Conservation (phyloP, 1,139 yeast genomes). For the Williopsis jadinii region DNA sequence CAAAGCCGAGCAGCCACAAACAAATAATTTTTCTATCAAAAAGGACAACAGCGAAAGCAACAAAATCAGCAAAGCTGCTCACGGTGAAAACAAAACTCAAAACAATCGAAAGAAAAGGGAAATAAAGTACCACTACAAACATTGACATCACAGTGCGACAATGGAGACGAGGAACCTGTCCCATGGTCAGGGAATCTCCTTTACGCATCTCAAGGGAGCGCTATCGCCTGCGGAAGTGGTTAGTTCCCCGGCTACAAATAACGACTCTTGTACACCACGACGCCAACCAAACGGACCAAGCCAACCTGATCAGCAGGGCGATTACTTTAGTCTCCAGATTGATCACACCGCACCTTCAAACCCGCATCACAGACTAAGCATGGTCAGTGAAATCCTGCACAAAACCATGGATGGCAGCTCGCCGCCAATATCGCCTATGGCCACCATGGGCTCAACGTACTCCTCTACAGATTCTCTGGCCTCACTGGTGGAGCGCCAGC, state of each 20-base stretch:
- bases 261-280: neutral
- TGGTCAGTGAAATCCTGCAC: slow-evolving; percentile 15
- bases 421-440: slow-evolving; percentile 12
- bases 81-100: no score
- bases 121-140: no score
- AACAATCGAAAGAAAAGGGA: no score
- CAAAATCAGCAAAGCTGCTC: no score
- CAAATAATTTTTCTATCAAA: no score
- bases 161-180: neutral
- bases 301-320: slow-evolving; percentile 1
- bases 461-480: slow-evolving; percentile 34
- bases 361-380: slow-evolving; percentile 8
- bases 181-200: neutral
- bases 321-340: neutral
- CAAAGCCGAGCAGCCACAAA: no score
- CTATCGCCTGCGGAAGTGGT: slow-evolving; percentile 1
- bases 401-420: slow-evolving; percentile 8
- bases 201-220: neutral
- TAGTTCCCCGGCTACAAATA: neutral
- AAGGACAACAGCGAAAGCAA: no score
- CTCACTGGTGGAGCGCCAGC: slow-evolving; percentile 31
- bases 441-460: slow-evolving; percentile 16
- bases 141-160: no score
- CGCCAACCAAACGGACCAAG: neutral
- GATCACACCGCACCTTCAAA: neutral